A percentile compares a stretch with the other conserved stretches of the same genome.
Conservation (phyloP, 148 eudicot genomes). For the Polygonum aviculare region DNA sequence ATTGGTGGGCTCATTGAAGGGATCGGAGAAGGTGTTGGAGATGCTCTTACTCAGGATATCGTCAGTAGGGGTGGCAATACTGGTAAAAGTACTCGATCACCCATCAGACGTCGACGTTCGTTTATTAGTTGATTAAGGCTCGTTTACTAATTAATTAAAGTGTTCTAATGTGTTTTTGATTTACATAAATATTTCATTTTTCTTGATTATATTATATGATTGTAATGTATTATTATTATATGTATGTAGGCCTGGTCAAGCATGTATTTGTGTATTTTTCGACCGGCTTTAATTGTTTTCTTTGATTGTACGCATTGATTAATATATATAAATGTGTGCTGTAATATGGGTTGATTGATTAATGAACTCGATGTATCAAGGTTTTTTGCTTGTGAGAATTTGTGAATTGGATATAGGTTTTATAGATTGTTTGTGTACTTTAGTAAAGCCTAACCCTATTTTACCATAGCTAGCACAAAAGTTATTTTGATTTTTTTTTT, state of each 20-base stretch:
- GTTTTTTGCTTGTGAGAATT: no score
- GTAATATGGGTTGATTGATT: neutral
- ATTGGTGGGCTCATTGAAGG: constrained; percentile 52
- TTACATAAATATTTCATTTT: neutral
- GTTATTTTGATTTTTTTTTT: no score
- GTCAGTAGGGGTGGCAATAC: constrained; percentile 1
- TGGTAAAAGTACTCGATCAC: neutral
- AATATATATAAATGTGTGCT: neutral
- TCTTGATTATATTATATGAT: neutral
- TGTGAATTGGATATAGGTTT: no score
- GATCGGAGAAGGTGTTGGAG: constrained; percentile 56
- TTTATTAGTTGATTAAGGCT: neutral
- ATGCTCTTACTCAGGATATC: constrained; percentile 36
- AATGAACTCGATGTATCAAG: neutral
- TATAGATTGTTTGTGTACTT: no score
- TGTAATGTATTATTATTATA: neutral
- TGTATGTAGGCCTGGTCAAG: neutral
- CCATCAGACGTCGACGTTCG: neutral
- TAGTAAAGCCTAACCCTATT: neutral
- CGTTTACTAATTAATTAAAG: neutral
- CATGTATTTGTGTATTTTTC: neutral
- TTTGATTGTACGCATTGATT: neutral
- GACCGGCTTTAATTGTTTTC: neutral
- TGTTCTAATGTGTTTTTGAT: neutral
- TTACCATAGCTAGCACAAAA: no score